These are phyloP conservation scores for Dendrocalamus sinicus DNA, from an alignment of 176 grass and related monocot species.

Conservation along the genomic window DNA sequence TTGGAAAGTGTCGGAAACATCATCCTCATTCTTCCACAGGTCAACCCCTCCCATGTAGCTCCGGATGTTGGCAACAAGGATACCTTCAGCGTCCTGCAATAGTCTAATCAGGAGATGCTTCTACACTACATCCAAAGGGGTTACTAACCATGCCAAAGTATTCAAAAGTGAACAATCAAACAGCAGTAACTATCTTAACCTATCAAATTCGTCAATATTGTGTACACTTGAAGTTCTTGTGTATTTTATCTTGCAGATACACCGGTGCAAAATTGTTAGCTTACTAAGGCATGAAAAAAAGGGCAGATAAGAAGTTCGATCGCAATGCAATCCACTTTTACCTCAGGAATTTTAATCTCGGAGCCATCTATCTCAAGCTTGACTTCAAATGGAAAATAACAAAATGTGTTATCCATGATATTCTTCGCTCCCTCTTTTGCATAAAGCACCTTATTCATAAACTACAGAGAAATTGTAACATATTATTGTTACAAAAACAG, in stretches of 20 bases:
- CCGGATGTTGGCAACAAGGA: conserved; percentile 85
- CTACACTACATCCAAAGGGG: conserved; percentile 1
- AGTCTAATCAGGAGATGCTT: conserved; percentile 19
- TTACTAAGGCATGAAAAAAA: conserved; percentile 9
- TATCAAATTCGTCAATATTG: not conserved
- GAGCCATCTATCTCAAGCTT: conserved; percentile 88
- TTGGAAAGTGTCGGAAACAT: conserved; percentile 57
- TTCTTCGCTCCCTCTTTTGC: conserved; percentile 96
- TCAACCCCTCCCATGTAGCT: conserved; percentile 99
- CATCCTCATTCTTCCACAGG: conserved; percentile 88
- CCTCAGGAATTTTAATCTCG: conserved; percentile 84
- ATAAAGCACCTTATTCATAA: conserved; percentile 95
- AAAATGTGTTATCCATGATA: conserved; percentile 71
- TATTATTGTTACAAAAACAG: conserved; percentile 17
- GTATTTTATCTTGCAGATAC: conserved; percentile 1
- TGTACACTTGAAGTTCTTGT: conserved; percentile 19
- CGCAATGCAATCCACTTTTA: conserved; percentile 18
- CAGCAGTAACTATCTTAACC: not conserved
- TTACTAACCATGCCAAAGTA: not conserved
- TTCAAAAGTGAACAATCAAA: conserved; percentile 12
- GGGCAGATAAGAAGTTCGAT: not conserved
- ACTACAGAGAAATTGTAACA: conserved; percentile 54
- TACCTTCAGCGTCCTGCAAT: conserved; percentile 76
- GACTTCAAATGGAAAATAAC: conserved; percentile 56
- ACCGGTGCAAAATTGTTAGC: not conserved